Base-by-base conservation (phyloP, 179 eudicot genomes). In the Beta lomatogona region DNA sequence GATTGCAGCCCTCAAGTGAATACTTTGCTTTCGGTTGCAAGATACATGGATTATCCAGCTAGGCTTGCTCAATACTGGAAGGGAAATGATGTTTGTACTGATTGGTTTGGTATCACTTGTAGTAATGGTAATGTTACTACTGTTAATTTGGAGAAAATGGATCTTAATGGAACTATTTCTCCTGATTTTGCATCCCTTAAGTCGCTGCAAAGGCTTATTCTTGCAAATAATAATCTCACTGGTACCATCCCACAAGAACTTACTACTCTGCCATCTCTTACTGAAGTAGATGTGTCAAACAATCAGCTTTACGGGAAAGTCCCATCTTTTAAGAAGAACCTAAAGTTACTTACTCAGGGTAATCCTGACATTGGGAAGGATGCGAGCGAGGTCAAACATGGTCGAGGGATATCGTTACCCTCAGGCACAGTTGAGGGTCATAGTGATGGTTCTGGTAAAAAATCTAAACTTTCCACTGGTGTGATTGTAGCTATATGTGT, bases 21-120 rank as follows among this genome's bases (percentile, higher is more conserved):
- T 85, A 75, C 83, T 3, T 60, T 93, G 77, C 81, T 93, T 79
- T 88, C 90, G 4, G 86, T 91, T 59, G 88, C 75, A 15, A 87
- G 89, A 80, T 82, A 90, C 10, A 81, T 93, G 93, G 83, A 75
- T 73, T 93, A 91, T 82, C 94, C 97, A 0, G 52, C 79, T 36
- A 88, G 77, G 75, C 87, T 93, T 64, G 91, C 97, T 9, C 90
- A 90, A 75, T 88, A 86, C 71, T 93, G 97, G 97, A 90, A 90
- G 77, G 95, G 91, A 22, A 91, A 93, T 71, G 87, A 90, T 77
- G 89, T 94, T 0, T 93, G 97, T 79, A 59, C 77, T 25, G 88
- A 71, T 83, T 93, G 97, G 97, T 81, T 91, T 71, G 97, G 97
- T 48, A 84, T 93, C 71, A 88, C 91, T 86, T 93, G 97, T 80